A percentile compares a stretch with the other conserved stretches of the same genome.
Evolutionary conservation across 2,329 filamentous ascomycete species (phyloP).

Genomic region (Claviceps pazoutovae): DNA sequence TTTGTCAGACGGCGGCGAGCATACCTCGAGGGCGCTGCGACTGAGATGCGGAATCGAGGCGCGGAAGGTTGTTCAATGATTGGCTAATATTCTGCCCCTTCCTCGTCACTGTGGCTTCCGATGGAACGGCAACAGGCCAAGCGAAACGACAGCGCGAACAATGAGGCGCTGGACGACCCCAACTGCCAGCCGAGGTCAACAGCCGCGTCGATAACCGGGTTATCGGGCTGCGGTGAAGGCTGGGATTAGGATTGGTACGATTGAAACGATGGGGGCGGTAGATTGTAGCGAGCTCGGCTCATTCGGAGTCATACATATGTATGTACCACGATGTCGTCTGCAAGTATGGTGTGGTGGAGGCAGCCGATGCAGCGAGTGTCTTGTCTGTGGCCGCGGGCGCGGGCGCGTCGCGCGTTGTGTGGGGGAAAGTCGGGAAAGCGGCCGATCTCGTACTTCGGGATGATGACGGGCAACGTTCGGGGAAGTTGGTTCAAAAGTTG

Average conservation of each 20-base stretch:
- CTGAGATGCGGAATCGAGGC: not conserved
- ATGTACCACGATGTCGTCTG: not conserved
- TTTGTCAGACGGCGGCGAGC: not conserved
- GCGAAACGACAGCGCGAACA: not conserved
- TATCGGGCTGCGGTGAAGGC: not conserved
- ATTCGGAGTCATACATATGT: not conserved
- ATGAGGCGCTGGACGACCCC: not conserved
- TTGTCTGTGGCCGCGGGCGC: not conserved
- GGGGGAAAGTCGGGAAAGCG: not conserved
- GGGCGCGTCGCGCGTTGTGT: not conserved
- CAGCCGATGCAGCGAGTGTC: not conserved
- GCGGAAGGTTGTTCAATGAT: not conserved
- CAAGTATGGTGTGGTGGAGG: not conserved
- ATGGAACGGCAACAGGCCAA: not conserved
- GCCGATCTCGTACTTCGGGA: not conserved
- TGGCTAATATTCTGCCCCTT: not conserved
- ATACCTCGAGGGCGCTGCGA: slow-evolving; percentile 1
- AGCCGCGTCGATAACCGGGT: not conserved
- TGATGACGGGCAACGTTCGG: not conserved
- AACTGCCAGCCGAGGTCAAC: not conserved
- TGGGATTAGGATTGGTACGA: not conserved
- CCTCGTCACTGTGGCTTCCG: not conserved
- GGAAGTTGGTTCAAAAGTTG: not conserved
- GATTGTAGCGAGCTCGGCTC: not conserved
- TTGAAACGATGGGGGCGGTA: not conserved